Evolutionary conservation across 2,329 filamentous ascomycete species (phyloP), one percentile per base, ranked within the genome.

Genomic region (Neoascochyta sp.): DNA sequence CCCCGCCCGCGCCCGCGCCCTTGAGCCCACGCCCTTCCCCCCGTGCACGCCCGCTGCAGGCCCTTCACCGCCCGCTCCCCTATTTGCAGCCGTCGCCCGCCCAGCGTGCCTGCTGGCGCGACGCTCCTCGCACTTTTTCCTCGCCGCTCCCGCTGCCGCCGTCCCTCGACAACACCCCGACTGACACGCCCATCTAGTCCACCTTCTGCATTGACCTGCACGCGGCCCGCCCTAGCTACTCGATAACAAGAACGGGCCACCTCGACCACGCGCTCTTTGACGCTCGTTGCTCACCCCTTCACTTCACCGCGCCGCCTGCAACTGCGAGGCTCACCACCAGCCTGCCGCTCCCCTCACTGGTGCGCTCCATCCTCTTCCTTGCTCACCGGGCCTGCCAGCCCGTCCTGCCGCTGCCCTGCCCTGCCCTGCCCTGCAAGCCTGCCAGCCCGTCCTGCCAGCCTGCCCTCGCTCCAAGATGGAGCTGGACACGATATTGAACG

Each of bases 401-500:
- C n/a, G n/a, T n/a, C n/a, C n/a, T n/a, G n/a, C n/a, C n/a, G n/a
- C 16, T 22, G 26, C 26, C 29, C 29, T 21, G 15, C 23, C 22
- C 18, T 16, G 23, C 22, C 24, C 27, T 13, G 15, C 27, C 20
- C 32, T 26, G 19, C 23, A 22, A 24, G 29, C 27, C 29, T 30
- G 10, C 29, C 32, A 29, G 24, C 16, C 16, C 27, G 17, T 26
- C 17, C 31, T 18, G 16, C 22, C n/a, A n/a, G n/a, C n/a, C n/a
- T n/a, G n/a, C n/a, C 24, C 21, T 31, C 35, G 36, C 37, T 37
- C 29, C 37, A 32, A 33, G 36, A 65, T 64, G 63, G 60, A 66
- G 49, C 47, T 65, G 33, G 60, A 58, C 43, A 63, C 52, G 32
- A 64, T 65, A 45, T 54, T 65, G 54, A 65, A 64, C 59, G 54